phyloP scores from a whole-genome alignment of 441 rosid species.

The Populus hybrid region DNA sequence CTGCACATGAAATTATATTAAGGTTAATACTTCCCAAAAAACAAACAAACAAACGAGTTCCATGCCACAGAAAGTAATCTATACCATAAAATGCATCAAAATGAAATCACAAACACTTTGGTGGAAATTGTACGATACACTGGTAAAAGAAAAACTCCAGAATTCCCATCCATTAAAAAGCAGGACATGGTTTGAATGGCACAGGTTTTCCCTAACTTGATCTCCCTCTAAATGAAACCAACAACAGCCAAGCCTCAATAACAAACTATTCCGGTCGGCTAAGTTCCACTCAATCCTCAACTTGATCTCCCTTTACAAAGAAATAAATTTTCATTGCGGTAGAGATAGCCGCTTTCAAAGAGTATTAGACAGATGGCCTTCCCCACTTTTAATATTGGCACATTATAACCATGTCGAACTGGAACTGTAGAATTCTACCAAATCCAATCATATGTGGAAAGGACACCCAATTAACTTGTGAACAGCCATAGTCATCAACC shows the following conservation, averaged over 20 bases:
- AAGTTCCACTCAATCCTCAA: neutral
- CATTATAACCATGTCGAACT: neutral
- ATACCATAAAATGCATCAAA: neutral
- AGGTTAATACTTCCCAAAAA: neutral
- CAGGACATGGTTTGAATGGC: neutral
- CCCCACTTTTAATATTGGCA: neutral
- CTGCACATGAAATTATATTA: conserved; percentile 41
- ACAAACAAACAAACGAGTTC: neutral
- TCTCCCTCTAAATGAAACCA: neutral
- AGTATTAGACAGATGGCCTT: neutral
- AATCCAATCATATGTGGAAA: neutral
- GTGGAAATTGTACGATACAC: neutral
- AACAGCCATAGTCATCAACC: too few species aligned
- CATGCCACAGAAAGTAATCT: neutral
- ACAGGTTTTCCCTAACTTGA: neutral
- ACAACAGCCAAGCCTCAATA: neutral
- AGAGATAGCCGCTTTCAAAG: neutral
- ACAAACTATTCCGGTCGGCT: neutral
- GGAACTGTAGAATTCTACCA: conserved; percentile 1
- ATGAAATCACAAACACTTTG: neutral
- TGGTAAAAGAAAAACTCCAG: neutral
- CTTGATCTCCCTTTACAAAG: neutral
- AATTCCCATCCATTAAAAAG: neutral
- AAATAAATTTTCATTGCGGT: neutral
- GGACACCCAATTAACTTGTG: neutral